Evolutionary conservation across 78 protist genomes (phyloP).

Genomic region (Dictyostelium discoideum): dicty_2.7 NC_007088.5:4900001-4900500

Average conservation of each 20-base stretch:
- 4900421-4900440: neutral
- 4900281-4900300: constrained; percentile 30
- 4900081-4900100: constrained; percentile 29
- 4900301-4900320: constrained; percentile 12
- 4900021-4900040: constrained; percentile 40
- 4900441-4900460: neutral
- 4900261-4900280: neutral
- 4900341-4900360: constrained; percentile 17
- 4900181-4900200: constrained; percentile 50
- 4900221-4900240: constrained; percentile 28
- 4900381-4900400: neutral
- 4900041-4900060: constrained; percentile 28
- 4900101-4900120: constrained; percentile 49
- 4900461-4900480: constrained; percentile 1
- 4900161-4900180: constrained; percentile 32
- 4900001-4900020: constrained; percentile 17
- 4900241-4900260: constrained; percentile 35
- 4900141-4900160: constrained; percentile 57
- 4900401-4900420: neutral
- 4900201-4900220: constrained; percentile 33
- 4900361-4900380: neutral
- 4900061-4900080: constrained; percentile 39
- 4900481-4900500: neutral
- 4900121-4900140: constrained; percentile 28
- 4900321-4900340: neutral